Evolutionary conservation across 352 stramenopile species (phyloP), one percentile per base, ranked within the genome.

Genomic region (Pythium brachiatum): DNA sequence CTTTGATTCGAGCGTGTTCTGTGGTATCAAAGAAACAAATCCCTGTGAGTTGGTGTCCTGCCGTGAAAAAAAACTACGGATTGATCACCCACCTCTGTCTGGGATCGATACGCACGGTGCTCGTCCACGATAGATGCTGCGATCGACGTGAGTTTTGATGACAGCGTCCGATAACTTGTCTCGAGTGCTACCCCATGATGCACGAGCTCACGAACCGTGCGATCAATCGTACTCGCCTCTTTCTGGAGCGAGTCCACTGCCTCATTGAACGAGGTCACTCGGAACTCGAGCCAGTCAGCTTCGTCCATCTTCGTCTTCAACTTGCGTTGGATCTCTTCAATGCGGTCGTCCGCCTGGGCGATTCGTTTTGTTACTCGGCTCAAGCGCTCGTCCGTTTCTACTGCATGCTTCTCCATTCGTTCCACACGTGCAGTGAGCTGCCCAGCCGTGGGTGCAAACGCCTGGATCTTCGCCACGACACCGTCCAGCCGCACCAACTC

Each of bases 381-480:
- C 26, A 43, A n/a, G 0, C 21, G 2, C 59, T 27, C 16, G 51
- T 23, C 13, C 16, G 39, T 8, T 47, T 44, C 29, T 18, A 29
- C 9, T 27, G 12, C 1, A n/a, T 38, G 15, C 1, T 51, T 56
- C 38, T 58, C 74, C 59, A 29, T 62, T 44, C 0, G 41, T 16
- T 0, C 52, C 21, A 83, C 41, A 16, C 76, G 62, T 12, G 36
- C 55, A 5, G 66, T 60, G 26, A 90, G 53, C 56, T 73, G 56
- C 2, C 61, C 58, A 20, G 69, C 76, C 26, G 73, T 72, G 13
- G 77, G 77, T 15, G 69, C 69, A 34, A 90, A 89, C 38, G 70
- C 52, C 11, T 82, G 69, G 66, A 91, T 88, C 55, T 83, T 81
- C 20, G 72, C 60, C 39, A 84, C 70, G 2, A 88, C 57, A 0